Conservation (phyloP, 495 filamentous ascomycete genomes). For the Podospora pseudocomata region DNA sequence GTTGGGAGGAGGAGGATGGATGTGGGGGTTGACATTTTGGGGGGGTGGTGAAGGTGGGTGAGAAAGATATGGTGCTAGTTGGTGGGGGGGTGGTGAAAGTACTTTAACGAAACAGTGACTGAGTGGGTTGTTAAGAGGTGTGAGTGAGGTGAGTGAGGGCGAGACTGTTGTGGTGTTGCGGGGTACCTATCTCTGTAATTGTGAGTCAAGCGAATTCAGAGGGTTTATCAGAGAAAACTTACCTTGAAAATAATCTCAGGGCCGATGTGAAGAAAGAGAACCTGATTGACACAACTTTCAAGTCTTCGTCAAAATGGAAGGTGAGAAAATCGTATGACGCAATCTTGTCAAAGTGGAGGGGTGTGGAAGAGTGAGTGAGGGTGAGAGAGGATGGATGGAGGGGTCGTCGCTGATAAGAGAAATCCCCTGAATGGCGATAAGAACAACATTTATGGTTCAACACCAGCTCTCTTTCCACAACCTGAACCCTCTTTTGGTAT, state of each 20-base stretch:
- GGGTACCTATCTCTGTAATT: background rate
- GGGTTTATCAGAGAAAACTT: background rate
- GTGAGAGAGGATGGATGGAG: background rate
- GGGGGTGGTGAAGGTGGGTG: background rate
- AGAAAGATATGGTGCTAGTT: too few species aligned
- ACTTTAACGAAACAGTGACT: too few species aligned
- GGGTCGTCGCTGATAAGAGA: background rate
- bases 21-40: background rate
- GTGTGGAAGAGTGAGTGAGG: background rate
- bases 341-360: background rate
- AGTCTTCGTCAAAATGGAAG: background rate
- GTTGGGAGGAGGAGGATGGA: conserved; percentile 27
- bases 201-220: background rate
- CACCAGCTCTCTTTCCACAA: too few species aligned
- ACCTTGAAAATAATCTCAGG: background rate
- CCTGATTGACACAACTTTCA: background rate
- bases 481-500: background rate
- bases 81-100: background rate
- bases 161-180: background rate
- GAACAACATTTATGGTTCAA: background rate
- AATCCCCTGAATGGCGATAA: background rate
- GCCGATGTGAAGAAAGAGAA: background rate
- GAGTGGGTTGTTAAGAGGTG: background rate
- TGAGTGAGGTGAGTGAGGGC: background rate
- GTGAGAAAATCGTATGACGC: background rate